phyloP scores from a whole-genome alignment of 2,329 filamentous ascomycete species.

The Cyclaneusma minus region DNA sequence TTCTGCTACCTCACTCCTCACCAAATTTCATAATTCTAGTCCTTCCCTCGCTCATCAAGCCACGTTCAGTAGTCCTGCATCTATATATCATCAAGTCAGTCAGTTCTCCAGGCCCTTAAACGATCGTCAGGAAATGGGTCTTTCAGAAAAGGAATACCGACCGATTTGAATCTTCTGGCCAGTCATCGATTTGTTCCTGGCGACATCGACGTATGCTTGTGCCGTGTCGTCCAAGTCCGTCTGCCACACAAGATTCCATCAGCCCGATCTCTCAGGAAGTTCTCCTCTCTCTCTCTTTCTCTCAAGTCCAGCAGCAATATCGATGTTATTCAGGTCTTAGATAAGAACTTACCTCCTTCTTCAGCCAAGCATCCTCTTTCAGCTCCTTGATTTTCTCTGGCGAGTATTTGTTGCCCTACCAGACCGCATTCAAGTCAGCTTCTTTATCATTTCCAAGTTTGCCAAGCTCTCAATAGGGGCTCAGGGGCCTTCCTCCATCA shows the following conservation, averaged over 20 bases:
- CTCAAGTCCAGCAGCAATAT: background rate
- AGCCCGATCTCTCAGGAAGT: background rate
- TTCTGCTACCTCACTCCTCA: too few species aligned
- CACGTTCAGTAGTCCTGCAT: too few species aligned
- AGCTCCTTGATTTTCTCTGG: conserved; percentile 31
- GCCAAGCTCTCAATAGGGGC: too few species aligned
- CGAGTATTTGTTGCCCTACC: conserved; percentile 34
- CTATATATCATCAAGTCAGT: too few species aligned
- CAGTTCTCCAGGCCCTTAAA: too few species aligned
- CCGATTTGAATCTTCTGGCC: conserved; percentile 18
- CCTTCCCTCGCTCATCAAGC: too few species aligned
- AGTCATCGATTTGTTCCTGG: conserved; percentile 27
- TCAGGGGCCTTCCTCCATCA: background rate
- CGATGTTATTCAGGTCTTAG: background rate
- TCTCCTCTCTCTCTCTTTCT: too few species aligned
- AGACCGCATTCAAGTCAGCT: conserved; percentile 1
- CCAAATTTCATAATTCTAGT: too few species aligned
- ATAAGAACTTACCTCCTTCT: conserved; percentile 31
- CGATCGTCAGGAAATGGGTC: too few species aligned
- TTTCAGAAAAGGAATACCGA: too few species aligned
- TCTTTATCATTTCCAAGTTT: too few species aligned
- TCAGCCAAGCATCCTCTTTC: conserved; percentile 34
- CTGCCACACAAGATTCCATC: conserved; percentile 11
- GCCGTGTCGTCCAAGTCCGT: conserved; percentile 36
- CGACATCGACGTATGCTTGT: conserved; percentile 36